These are phyloP conservation scores for Petrea volubilis DNA, from an alignment of 257 asterid species.

Conservation along the genomic window DNA sequence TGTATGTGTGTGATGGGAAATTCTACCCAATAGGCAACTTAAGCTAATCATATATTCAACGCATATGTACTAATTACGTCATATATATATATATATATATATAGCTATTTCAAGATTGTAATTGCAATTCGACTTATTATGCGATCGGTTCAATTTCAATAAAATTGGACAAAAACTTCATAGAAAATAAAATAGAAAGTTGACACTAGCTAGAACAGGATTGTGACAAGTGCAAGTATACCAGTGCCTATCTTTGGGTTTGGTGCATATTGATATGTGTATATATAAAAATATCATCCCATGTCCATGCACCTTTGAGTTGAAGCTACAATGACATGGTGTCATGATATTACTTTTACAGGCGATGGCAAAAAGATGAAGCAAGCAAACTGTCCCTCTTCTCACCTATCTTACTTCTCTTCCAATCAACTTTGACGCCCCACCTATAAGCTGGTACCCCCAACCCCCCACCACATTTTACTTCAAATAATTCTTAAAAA, in stretches of 20 bases:
- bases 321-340: conserved; percentile 23
- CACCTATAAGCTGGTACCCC: conserved; percentile 60
- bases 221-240: background rate
- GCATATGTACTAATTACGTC: no score
- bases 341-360: conserved; percentile 6
- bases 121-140: background rate
- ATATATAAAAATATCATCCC: background rate
- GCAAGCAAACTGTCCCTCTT: conserved; percentile 43
- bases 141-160: background rate
- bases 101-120: no score
- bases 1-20: background rate
- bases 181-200: background rate
- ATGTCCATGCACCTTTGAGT: conserved; percentile 19
- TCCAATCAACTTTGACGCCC: conserved; percentile 66
- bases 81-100: no score
- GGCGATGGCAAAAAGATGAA: conserved; percentile 33
- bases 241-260: background rate
- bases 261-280: background rate
- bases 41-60: no score
- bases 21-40: background rate
- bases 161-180: background rate
- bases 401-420: conserved; percentile 39
- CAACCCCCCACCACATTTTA: background rate
- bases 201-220: background rate
- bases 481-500: conserved; percentile 26